phyloP scores from a whole-genome alignment of 2,329 filamentous ascomycete species.

The Aphanocladium album region DNA sequence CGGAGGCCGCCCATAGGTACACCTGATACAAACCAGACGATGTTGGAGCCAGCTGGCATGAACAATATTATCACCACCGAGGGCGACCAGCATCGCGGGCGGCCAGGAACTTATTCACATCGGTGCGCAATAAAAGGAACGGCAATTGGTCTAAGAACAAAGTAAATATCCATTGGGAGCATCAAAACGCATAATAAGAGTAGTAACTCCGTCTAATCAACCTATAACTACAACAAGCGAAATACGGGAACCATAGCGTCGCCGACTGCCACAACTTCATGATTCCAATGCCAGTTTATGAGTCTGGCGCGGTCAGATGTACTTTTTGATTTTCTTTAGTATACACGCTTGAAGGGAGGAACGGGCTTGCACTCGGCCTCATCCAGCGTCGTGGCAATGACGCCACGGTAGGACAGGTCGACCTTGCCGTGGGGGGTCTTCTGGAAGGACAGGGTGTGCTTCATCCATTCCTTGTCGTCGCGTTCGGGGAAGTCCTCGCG shows the following conservation, averaged over 20 bases:
- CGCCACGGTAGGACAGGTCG: constrained; percentile 79
- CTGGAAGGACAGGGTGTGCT: constrained; percentile 97
- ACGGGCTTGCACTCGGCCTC: constrained; percentile 95
- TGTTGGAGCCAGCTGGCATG: no score
- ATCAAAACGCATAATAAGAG: constrained; percentile 9
- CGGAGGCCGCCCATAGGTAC: no score
- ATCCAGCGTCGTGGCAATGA: constrained; percentile 79
- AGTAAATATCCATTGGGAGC: constrained; percentile 11
- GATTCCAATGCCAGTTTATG: not conserved
- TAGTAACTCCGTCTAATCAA: constrained; percentile 13
- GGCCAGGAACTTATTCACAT: not conserved
- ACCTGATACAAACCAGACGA: no score
- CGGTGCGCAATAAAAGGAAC: not conserved
- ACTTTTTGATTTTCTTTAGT: constrained; percentile 47
- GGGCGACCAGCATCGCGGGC: no score
- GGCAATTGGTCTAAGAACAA: constrained; percentile 5
- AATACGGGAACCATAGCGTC: constrained; percentile 1
- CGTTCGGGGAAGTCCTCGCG: constrained; percentile 95
- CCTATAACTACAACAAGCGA: constrained; percentile 13
- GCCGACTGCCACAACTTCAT: not conserved
- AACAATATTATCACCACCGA: no score
- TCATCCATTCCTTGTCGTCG: constrained; percentile 98
- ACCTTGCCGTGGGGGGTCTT: constrained; percentile 84
- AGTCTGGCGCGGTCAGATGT: not conserved
- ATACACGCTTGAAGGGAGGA: constrained; percentile 92